Evolutionary conservation across 208 protist species (phyloP), one percentile per base, ranked within the genome.

Genomic region (Vickermania ingenoplastis): DNA sequence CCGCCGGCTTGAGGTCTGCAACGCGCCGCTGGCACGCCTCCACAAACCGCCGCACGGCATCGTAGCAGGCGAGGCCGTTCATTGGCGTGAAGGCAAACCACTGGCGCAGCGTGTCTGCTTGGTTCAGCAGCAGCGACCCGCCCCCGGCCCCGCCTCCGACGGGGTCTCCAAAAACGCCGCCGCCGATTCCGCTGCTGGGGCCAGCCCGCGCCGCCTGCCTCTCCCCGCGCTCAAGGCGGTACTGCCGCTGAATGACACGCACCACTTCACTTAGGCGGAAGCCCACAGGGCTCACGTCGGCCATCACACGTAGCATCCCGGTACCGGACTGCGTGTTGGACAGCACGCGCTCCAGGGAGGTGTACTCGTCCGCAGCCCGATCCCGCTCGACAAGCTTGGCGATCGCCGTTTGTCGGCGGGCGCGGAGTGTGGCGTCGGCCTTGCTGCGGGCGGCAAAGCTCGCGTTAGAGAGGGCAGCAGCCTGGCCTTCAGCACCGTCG

Each of bases 41-140:
- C 54, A 72, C 79, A 70, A 94, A 94, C 2, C 71, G 71, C 29
- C 67, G 31, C 1, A 74, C 79, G 62, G 74, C 82, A 53, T 84
- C 74, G 69, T 89, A 86, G 63, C 86, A 94, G 45, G 83, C 85
- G n/a, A 91, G 59, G 36, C 83, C 75, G 65, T 94, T 94, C 86
- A 94, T 94, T 1, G 81, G 67, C 3, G 77, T 89, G 50, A 87
- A 86, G 17, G 89, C 79, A 55, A 94, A 94, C 81, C 83, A 94
- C 59, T 75, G 75, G 14, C 72, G 72, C 69, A 94, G 69, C 57
- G 69, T 62, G 11, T 64, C 69, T 14, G 81, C 73, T 45, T 87
- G 69, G 57, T 77, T 66, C 52, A 84, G 75, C 51, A 86, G 72
- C 7, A 80, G 45, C 11, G 36, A 54, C 11, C 21, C 50, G 7